phyloP scores from a whole-genome alignment of 129 eudicot species.

The Tagetes patula region DNA sequence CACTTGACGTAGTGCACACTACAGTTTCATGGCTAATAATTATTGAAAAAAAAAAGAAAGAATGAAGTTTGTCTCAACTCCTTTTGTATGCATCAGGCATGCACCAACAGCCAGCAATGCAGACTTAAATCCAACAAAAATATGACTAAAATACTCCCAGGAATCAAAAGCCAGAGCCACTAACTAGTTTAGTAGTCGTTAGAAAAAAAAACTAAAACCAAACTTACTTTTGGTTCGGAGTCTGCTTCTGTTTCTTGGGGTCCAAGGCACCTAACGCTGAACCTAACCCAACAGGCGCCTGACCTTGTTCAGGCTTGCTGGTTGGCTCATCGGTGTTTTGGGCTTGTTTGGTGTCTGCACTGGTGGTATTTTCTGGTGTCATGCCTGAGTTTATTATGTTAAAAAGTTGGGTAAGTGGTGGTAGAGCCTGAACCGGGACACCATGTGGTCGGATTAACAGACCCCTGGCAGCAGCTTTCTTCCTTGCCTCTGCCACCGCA shows the following conservation, averaged over 20 bases:
- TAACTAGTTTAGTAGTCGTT: slow-evolving; percentile 23
- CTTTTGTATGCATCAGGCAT: slow-evolving; percentile 15
- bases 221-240: slow-evolving; percentile 21
- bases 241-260: slow-evolving; percentile 60
- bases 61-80: slow-evolving; percentile 23
- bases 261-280: slow-evolving; percentile 68
- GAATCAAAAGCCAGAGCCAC: background rate
- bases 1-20: background rate
- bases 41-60: slow-evolving; percentile 37
- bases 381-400: slow-evolving; percentile 59
- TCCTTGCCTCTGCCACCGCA: slow-evolving; percentile 70
- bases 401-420: slow-evolving; percentile 62
- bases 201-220: slow-evolving; percentile 10
- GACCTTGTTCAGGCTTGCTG: slow-evolving; percentile 33
- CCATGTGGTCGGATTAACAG: slow-evolving; percentile 61
- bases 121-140: too few species aligned
- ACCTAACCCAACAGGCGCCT: slow-evolving; percentile 75
- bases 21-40: slow-evolving; percentile 33
- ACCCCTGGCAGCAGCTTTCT: slow-evolving; percentile 90
- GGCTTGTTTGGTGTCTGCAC: slow-evolving; percentile 22
- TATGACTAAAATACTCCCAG: background rate
- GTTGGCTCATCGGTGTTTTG: slow-evolving; percentile 26
- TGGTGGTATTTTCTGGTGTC: slow-evolving; percentile 38
- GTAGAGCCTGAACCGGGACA: slow-evolving; percentile 57
- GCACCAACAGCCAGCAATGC: slow-evolving; percentile 10